Evolutionary conservation across 106 monocot species (phyloP), one percentile per base, ranked within the genome.

Genomic region (Dioscorea zingiberensis): DNA sequence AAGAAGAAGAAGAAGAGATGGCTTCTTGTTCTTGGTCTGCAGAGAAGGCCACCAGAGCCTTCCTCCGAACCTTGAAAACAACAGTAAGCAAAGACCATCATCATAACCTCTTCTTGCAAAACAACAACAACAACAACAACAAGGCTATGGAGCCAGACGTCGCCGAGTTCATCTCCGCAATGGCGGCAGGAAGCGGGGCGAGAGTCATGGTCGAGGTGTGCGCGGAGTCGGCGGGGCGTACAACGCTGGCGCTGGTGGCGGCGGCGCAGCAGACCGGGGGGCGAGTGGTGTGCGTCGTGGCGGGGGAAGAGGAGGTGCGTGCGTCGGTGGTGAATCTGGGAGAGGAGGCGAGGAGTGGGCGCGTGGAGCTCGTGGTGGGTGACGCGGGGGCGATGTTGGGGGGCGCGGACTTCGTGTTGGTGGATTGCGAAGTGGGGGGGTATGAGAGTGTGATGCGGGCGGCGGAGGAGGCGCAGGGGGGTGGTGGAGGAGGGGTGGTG

Each of bases 11-110:
- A 38, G 10, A 17, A 68, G 51, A 38, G 21, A 84, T 84, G 84
- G 70, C 73, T 38, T n/a, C n/a, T n/a, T n/a, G n/a, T n/a, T n/a
- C n/a, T n/a, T 87, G 87, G 87, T 87, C 87, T 2, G 78, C 80
- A 22, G 84, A 84, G 83, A 87, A 87, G 26, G 87, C 87, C 56
- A 87, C 84, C 14, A 69, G 62, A 48, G 84, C 87, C 56, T 87
- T 64, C 62, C 87, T 87, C 68, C 66, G 59, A 16, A 77, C 87
- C 27, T 53, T 87, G 47, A 69, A 79, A 73, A 69, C 58, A 17
- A 78, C n/a, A n/a, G n/a, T 83, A 73, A 69, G 62, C 60, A 38
- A 65, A 47, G 2, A 18, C n/a, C 4, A 22, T 27, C 38, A 38
- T 6, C 38, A 38, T 26, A 17, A 21, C 18, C 24, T 21, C 3